phyloP scores from a whole-genome alignment of 495 filamentous ascomycete genomes.

The Podospora pseudoanserina region DNA sequence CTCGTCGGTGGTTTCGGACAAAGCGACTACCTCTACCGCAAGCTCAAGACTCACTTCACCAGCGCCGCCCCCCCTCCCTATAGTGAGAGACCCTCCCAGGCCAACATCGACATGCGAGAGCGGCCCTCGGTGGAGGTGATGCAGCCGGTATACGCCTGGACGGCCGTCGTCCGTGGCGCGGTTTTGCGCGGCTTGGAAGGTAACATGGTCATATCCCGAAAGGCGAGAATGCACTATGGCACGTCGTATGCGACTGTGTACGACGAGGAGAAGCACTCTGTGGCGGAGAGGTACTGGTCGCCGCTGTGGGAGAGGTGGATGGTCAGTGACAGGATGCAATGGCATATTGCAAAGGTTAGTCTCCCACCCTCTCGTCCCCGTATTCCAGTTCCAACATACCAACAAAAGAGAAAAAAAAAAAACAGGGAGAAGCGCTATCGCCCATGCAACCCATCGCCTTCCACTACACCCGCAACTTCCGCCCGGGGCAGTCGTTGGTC shows the following conservation, averaged over 20 bases:
- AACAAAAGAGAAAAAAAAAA: background rate
- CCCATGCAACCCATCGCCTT: slow-evolving; percentile 64
- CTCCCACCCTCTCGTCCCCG: background rate
- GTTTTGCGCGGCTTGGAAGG: slow-evolving; percentile 67
- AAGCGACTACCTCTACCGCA: slow-evolving; percentile 63
- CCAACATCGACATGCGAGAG: slow-evolving; percentile 37
- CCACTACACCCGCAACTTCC: slow-evolving; percentile 77
- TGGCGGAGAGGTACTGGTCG: slow-evolving; percentile 68
- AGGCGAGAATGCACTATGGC: slow-evolving; percentile 71
- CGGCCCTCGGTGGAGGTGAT: slow-evolving; percentile 61
- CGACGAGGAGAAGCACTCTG: slow-evolving; percentile 63
- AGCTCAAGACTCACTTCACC: slow-evolving; percentile 63
- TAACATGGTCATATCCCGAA: slow-evolving; percentile 64
- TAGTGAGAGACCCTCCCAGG: slow-evolving; percentile 59
- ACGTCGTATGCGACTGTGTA: slow-evolving; percentile 73
- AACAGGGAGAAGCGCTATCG: slow-evolving; percentile 64
- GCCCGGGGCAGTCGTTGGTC: slow-evolving; percentile 58
- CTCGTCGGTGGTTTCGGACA: slow-evolving; percentile 69
- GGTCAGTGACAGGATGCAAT: slow-evolving; percentile 75
- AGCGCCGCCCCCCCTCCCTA: slow-evolving; percentile 62
- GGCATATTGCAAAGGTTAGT: slow-evolving; percentile 69
- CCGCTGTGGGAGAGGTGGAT: slow-evolving; percentile 78
- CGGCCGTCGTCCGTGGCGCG: slow-evolving; percentile 66
- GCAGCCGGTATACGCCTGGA: slow-evolving; percentile 75
- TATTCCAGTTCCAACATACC: background rate